Percentiles rank a stretch among this genome's conserved stretches.
Conservation (phyloP, 2,329 filamentous ascomycete species). For the Pyricularia grisea region DNA sequence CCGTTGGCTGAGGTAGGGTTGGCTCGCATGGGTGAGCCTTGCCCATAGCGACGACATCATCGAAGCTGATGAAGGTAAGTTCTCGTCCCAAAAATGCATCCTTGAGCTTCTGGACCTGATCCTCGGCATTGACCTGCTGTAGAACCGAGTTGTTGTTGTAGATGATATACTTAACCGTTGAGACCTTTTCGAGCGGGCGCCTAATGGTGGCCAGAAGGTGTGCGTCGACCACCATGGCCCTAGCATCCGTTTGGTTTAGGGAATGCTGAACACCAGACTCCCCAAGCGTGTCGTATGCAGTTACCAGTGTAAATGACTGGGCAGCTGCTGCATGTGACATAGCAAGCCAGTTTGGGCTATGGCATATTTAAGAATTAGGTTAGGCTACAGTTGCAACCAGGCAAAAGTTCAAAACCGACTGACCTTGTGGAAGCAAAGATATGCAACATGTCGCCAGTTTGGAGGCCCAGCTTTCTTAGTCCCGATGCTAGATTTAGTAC, state of each 20-base stretch:
- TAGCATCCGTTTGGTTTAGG: constrained; percentile 68
- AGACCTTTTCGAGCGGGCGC: constrained; percentile 45
- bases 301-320: constrained; percentile 86
- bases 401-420: constrained; percentile 11
- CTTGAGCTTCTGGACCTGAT: constrained; percentile 48
- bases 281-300: constrained; percentile 88
- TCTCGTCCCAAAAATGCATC: constrained; percentile 34
- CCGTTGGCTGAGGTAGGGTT: constrained; percentile 61
- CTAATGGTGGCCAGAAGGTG: constrained; percentile 57
- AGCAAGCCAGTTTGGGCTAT: constrained; percentile 71
- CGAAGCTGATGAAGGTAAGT: constrained; percentile 42
- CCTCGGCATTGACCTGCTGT: constrained; percentile 10
- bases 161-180: constrained; percentile 48
- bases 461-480: constrained; percentile 64
- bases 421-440: constrained; percentile 78
- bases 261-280: constrained; percentile 79
- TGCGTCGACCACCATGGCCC: constrained; percentile 80
- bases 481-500: constrained; percentile 62
- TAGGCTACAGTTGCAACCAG: neutral
- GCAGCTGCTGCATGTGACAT: constrained; percentile 69
- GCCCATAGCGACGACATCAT: constrained; percentile 46
- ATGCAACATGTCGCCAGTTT: constrained; percentile 60
- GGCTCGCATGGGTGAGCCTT: constrained; percentile 62
- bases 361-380: neutral
- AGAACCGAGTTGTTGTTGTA: constrained; percentile 35